Conservation (phyloP, 345 rosid genomes). For the Eucalyptus melliodora region DNA sequence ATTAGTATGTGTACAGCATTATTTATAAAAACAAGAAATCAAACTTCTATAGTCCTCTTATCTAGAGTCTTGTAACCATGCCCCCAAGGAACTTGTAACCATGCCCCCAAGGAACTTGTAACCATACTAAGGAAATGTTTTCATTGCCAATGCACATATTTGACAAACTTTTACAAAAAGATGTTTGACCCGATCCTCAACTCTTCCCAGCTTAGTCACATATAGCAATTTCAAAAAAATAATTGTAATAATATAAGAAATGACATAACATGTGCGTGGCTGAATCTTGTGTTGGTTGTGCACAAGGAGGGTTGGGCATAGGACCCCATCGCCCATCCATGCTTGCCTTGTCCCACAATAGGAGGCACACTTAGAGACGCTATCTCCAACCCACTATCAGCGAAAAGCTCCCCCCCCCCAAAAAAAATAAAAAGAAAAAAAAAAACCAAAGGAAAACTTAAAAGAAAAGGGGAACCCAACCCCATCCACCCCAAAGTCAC, state of each 20-base stretch:
- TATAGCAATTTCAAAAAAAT: background rate
- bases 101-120: background rate
- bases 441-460: background rate
- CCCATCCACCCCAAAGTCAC: background rate
- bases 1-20: background rate
- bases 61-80: background rate
- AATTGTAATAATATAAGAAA: background rate
- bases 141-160: background rate
- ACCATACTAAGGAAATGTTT: background rate
- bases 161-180: background rate
- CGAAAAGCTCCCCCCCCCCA: background rate
- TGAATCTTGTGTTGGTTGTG: background rate
- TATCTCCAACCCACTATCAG: background rate
- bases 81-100: background rate
- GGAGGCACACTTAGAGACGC: background rate
- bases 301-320: background rate
- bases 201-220: background rate
- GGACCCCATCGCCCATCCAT: background rate
- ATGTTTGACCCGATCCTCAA: background rate
- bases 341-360: background rate
- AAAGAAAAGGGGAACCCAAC: background rate
- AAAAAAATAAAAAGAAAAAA: background rate
- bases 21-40: background rate
- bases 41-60: background rate
- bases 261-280: background rate